Evolutionary conservation across 176 grass and related monocot genomes (phyloP).

Genomic region (Carex pumila): DNA sequence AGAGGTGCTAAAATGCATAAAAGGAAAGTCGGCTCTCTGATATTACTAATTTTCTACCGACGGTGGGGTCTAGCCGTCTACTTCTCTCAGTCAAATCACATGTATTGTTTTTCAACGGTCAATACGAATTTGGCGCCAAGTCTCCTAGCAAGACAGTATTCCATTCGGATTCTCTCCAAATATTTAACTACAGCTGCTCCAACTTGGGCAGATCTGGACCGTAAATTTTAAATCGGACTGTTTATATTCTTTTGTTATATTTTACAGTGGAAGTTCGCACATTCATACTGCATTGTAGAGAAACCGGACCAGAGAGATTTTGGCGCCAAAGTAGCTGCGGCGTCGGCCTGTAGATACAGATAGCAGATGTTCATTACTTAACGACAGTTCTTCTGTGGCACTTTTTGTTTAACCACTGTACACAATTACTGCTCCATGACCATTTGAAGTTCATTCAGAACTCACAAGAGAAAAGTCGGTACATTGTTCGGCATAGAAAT

Average conservation of each 20-base stretch:
- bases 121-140: conserved; percentile 5
- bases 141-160: background rate
- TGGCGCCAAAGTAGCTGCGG: background rate
- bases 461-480: background rate
- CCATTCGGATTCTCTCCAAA: background rate
- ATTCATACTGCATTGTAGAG: background rate
- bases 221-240: too few relatives aligned
- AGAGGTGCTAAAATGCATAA: background rate
- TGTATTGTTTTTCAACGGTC: conserved; percentile 17
- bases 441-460: background rate
- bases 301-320: background rate
- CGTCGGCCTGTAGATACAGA: background rate
- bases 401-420: background rate
- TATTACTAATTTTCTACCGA: background rate
- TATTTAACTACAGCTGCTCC: too few relatives aligned
- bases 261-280: background rate
- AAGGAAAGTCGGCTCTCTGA: background rate
- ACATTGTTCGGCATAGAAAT: background rate
- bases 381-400: background rate
- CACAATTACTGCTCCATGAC: background rate
- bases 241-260: too few relatives aligned
- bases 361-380: too few relatives aligned
- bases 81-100: background rate
- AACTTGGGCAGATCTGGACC: too few relatives aligned
- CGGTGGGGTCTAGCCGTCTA: too few relatives aligned